These are phyloP conservation scores for Knufia petricola DNA, from an alignment of 2,329 filamentous ascomycete species.

Conservation along the genomic window DNA sequence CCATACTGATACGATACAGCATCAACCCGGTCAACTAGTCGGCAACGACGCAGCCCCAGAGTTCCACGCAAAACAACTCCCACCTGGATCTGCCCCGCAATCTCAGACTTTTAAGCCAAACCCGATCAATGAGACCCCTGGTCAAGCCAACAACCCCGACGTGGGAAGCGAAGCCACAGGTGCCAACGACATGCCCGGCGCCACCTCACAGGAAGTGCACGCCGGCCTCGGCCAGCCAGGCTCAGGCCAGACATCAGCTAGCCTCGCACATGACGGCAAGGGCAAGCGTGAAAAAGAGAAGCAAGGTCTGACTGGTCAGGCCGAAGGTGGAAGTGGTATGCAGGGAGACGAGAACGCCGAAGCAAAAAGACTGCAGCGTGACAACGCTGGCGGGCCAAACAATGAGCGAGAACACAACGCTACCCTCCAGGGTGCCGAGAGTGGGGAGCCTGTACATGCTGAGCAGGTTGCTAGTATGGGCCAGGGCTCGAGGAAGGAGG, in stretches of 20 bases:
- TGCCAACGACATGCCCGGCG: slow-evolving; percentile 39
- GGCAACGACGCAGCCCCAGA: slow-evolving; percentile 50
- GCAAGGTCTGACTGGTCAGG: slow-evolving; percentile 33
- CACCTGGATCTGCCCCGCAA: slow-evolving; percentile 54
- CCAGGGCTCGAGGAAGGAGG: slow-evolving; percentile 4
- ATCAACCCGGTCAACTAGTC: slow-evolving; percentile 52
- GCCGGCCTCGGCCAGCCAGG: slow-evolving; percentile 44
- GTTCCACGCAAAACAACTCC: slow-evolving; percentile 52
- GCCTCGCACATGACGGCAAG: slow-evolving; percentile 37
- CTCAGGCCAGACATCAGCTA: slow-evolving; percentile 34
- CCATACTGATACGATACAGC: too few species aligned
- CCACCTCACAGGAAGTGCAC: slow-evolving; percentile 46
- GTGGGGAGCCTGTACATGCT: slow-evolving; percentile 10
- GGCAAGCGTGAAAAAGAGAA: slow-evolving; percentile 36
- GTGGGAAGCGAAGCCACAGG: slow-evolving; percentile 32
- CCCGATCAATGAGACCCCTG: slow-evolving; percentile 26
- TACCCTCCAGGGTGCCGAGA: slow-evolving; percentile 14
- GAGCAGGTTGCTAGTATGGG: slow-evolving; percentile 13
- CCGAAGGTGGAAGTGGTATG: slow-evolving; percentile 8
- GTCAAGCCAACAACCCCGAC: slow-evolving; percentile 33
- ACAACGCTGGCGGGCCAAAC: slow-evolving; percentile 11
- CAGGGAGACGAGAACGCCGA: slow-evolving; percentile 14
- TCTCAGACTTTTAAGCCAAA: slow-evolving; percentile 32
- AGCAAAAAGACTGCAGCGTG: slow-evolving; percentile 8
- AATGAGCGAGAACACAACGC: slow-evolving; percentile 14